Base-by-base conservation (phyloP, 257 asterid genomes). In the Ajuga chamaepitys region DNA sequence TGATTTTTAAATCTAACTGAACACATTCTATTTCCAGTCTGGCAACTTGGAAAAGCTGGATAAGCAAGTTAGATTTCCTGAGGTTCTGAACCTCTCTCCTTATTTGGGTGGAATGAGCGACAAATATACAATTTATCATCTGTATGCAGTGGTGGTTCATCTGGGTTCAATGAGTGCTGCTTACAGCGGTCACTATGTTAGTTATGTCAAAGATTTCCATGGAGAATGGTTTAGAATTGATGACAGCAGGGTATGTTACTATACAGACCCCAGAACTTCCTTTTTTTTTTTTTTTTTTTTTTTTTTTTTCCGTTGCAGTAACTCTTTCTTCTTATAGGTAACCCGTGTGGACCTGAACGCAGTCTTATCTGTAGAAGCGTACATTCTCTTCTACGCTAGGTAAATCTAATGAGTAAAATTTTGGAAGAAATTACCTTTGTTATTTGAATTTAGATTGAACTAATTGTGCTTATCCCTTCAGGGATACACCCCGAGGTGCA, bases 71-170 rank as follows among this genome's bases (percentile, higher is more conserved):
- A 73, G 45, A 48, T 82, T 82, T 70, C 81, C 85, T 1, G 88
- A 80, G 80, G 70, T 66, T 70, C 75, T 80, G 72, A 67, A 82
- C 74, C 78, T 82, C 45, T 71, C 73, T 38, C 83, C 83, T 46
- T 82, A 68, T 54, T 74, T 82, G 88, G 75, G 83, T 60, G 79
- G 77, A 55, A 55, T 46, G 78, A 72, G 32, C 51, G 88, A 77
- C 71, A 80, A 75, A 59, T 60, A 64, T 62, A 78, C 83, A 21
- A 14, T 59, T 1, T 82, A 82, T 58, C 63, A 70, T 70, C 83
- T 82, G 28, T 82, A 79, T 58, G 88, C 78, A 3, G 85, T 80
- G 72, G 78, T 82, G 22, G 88, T 82, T 70, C 88, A 82, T 74
- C 72, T 82, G 83, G 85, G 78, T 68, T 25, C 41, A 60, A 75